phyloP scores from a whole-genome alignment of 306 rosid species.

The Purshia tridentata region DNA sequence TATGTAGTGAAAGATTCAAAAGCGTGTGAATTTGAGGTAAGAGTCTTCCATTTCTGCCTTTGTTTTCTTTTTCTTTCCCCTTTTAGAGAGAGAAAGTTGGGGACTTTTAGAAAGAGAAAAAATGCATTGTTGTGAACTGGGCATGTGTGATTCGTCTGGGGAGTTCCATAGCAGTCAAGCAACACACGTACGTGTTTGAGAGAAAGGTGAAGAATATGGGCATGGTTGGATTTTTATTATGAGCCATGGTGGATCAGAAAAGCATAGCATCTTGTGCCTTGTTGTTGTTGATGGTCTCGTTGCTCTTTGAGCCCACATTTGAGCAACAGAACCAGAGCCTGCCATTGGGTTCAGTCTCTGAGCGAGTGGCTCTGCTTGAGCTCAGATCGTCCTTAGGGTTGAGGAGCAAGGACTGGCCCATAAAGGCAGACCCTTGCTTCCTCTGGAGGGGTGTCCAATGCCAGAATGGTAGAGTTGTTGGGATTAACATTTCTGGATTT shows the following conservation, averaged over 20 bases:
- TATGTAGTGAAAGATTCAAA: conserved; percentile 22
- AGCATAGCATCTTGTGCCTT: conserved; percentile 31
- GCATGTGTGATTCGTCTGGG: conserved; percentile 34
- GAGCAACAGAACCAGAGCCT: conserved; percentile 50
- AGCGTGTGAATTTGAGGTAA: conserved; percentile 42
- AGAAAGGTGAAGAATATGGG: conserved; percentile 26
- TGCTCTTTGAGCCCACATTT: conserved; percentile 58
- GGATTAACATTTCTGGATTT: conserved; percentile 80
- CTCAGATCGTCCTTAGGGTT: conserved; percentile 80
- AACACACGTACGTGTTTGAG: conserved; percentile 10
- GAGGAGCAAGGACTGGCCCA: conserved; percentile 85
- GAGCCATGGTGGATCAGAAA: conserved; percentile 55
- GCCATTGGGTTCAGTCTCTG: conserved; percentile 46
- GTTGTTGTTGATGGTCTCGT: conserved; percentile 34
- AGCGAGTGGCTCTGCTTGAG: conserved; percentile 56
- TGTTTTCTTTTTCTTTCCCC: background rate
- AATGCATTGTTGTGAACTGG: conserved; percentile 24
- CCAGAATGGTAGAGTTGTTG: conserved; percentile 70
- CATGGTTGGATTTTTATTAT: conserved; percentile 46
- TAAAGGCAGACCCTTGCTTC: conserved; percentile 71
- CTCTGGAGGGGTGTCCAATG: conserved; percentile 68
- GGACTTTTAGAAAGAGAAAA: conserved; percentile 18
- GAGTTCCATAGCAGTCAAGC: conserved; percentile 28
- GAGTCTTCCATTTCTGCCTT: conserved; percentile 10
- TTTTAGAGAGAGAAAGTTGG: conserved; percentile 16